Evolutionary conservation across 106 monocot genomes (phyloP).

Genomic region (Alisma plantagoaquatica): DNA sequence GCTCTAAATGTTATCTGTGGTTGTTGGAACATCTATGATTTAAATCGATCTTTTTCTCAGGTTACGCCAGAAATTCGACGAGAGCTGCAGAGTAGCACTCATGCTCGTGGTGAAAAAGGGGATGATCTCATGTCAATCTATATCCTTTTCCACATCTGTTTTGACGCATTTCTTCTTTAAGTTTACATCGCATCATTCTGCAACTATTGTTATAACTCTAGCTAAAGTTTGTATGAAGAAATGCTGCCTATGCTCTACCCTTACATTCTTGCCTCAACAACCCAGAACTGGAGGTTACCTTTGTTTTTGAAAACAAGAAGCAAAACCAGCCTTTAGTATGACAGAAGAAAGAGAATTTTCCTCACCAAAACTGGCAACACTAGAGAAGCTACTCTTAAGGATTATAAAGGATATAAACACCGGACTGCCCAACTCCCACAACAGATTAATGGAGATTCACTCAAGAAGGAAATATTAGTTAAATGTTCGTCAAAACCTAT

Average conservation of each 20-base stretch:
- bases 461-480: no score
- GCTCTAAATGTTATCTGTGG: not conserved
- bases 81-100: conserved; percentile 68
- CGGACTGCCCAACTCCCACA: no score
- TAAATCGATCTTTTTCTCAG: conserved; percentile 14
- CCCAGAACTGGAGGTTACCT: not conserved
- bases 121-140: conserved; percentile 50
- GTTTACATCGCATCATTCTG: not conserved
- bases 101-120: conserved; percentile 73
- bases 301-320: no score
- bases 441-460: no score
- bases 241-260: no score
- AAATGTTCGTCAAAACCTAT: no score
- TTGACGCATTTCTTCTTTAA: not conserved
- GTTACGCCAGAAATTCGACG: conserved; percentile 95
- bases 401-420: no score
- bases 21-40: not conserved
- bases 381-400: no score
- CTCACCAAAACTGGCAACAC: no score
- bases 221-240: no score
- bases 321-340: no score
- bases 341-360: no score
- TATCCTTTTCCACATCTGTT: conserved; percentile 50
- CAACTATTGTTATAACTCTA: conserved; percentile 1
- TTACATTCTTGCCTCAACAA: not conserved